Percentiles rank a stretch among this genome's conserved stretches.
These are phyloP conservation scores for carrot (Daucus carota) DNA, from an alignment of 129 eudicot species.

Conservation along the genomic window DNA sequence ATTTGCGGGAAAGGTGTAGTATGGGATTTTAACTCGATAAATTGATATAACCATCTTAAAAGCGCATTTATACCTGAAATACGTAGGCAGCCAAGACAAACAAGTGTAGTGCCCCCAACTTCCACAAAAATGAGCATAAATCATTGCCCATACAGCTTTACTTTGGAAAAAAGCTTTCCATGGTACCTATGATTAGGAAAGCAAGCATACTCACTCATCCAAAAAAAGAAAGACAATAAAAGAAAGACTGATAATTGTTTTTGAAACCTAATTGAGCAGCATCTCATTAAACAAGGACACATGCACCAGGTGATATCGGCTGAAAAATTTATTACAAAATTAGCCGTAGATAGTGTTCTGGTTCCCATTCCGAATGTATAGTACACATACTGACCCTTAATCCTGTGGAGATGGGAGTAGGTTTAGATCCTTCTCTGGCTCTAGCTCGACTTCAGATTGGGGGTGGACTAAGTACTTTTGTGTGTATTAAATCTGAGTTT, in stretches of 20 bases:
- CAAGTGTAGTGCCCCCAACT: constrained; percentile 99
- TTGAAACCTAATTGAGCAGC: not conserved
- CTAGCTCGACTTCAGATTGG: not conserved
- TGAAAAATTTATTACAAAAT: not conserved
- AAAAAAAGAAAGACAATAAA: not conserved
- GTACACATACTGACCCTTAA: not conserved
- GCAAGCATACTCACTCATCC: not conserved
- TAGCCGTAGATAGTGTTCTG: not conserved
- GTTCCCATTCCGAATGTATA: not conserved
- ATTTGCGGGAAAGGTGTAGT: not conserved
- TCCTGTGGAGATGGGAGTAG: not conserved
- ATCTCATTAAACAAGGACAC: not conserved
- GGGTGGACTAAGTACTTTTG: not conserved
- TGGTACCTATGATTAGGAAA: constrained; percentile 47
- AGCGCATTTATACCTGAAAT: constrained; percentile 57
- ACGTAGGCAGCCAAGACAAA: constrained; percentile 98
- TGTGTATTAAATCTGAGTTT: not conserved
- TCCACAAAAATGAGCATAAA: constrained; percentile 98
- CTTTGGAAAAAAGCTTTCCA: constrained; percentile 84
- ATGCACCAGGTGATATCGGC: not conserved
- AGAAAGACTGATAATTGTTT: not conserved
- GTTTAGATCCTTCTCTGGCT: not conserved
- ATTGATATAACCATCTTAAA: not conserved
- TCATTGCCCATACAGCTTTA: constrained; percentile 99
- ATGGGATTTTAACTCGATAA: not conserved